A percentile compares a stretch with the other conserved stretches of the same genome.
Evolutionary conservation across 805 yeast genomes (phyloP).

Genomic region (Monosporozyma siamensis): DNA sequence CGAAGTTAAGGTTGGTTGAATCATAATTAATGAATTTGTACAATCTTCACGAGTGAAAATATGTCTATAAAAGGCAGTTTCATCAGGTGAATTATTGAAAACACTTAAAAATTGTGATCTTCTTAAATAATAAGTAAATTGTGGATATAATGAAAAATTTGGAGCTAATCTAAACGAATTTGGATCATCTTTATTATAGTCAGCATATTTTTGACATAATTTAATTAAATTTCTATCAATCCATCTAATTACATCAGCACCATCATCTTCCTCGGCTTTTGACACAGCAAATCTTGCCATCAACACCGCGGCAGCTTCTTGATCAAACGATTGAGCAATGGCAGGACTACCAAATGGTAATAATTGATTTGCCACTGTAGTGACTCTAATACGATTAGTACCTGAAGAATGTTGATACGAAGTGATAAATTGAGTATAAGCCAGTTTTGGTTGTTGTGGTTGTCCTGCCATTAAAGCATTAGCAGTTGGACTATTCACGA

Average conservation of each 20-base stretch:
- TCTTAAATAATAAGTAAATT: constrained; percentile 89
- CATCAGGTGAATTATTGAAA: constrained; percentile 97
- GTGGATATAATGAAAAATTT: constrained; percentile 84
- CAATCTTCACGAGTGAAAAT: constrained; percentile 85
- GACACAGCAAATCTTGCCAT: constrained; percentile 86
- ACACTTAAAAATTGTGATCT: constrained; percentile 94
- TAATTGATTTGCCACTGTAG: constrained; percentile 58
- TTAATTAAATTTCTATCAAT: constrained; percentile 85
- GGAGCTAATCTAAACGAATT: constrained; percentile 73
- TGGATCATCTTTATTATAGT: constrained; percentile 80
- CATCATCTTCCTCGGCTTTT: constrained; percentile 75
- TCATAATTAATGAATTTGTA: constrained; percentile 88
- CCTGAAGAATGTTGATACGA: constrained; percentile 95
- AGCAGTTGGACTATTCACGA: constrained; percentile 9
- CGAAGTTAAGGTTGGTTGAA: constrained; percentile 90
- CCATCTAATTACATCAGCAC: constrained; percentile 91
- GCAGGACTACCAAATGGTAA: constrained; percentile 48
- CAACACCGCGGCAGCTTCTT: constrained; percentile 94
- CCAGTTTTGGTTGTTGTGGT: constrained; percentile 27
- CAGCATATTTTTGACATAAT: constrained; percentile 88
- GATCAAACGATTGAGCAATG: constrained; percentile 71
- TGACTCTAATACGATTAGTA: constrained; percentile 76
- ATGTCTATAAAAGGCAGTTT: constrained; percentile 94
- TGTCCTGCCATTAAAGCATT: constrained; percentile 2
- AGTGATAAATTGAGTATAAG: constrained; percentile 75